Base-by-base conservation (phyloP, 2,329 filamentous ascomycete species). In the Penicillium sp. region DNA sequence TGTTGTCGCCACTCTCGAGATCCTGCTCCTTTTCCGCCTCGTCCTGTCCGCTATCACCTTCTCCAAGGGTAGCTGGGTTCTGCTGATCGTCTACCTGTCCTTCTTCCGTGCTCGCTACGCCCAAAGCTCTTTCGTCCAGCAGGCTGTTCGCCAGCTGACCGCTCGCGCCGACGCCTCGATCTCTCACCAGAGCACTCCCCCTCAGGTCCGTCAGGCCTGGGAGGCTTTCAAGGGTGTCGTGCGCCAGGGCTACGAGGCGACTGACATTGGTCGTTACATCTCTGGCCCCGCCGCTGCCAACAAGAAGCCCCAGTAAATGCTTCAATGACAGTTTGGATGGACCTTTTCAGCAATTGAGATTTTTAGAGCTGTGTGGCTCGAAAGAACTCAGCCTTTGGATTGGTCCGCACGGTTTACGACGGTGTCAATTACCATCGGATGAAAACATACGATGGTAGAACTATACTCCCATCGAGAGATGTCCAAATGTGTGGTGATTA, bases 51-150 rank as follows among this genome's bases (percentile, higher is more conserved):
- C 92, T 65, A 81, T 98, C 66, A 84, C 96, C 70, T 98, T 98
- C 87, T 88, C 89, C 81, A 92, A 90, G 78, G 90, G 92, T 70
- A 95, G 92, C 66, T 97, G 94, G 92, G 88, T 97, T 74, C 84
- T 98, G 56, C 81, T 99, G 64, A 82, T 82, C 64, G 79, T 96
- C 77, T 99, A 98, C 86, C 93, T 93, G 68, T 86, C 88, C 71
- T 99, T 99, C 86, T 88, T 98, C 77, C 92, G 95, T 70, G 91
- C 93, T 45, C 89, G 95, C 73, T 94, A 90, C 81, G 84, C 89
- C 61, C 94, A 98, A 85, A 97, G 92, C 86, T 87, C 83, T 67
- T 97, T 98, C 75, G 91, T 98, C n/a, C 92, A 97, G 83, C 87
- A 85, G 72, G 89, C 91, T 53, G 89, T 97, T 74, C 82, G 84